Conservation (phyloP, 371 early-diverging fungal genomes). For the Zychaea mexicana region DNA sequence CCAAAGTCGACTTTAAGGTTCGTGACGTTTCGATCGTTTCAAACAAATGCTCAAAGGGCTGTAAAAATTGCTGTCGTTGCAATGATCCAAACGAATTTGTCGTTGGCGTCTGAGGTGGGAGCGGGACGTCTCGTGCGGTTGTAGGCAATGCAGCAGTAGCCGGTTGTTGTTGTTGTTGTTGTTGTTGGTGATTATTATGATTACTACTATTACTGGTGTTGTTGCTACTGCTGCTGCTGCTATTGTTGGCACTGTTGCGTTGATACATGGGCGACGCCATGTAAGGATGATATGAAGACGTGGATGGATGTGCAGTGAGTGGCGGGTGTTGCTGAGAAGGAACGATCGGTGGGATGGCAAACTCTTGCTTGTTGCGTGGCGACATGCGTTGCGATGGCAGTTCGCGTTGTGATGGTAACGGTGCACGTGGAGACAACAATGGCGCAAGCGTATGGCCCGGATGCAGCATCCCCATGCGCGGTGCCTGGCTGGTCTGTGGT, state of each 20-base stretch:
- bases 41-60: conserved; percentile 61
- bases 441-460: conserved; percentile 35
- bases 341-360: conserved; percentile 52
- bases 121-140: conserved; percentile 23
- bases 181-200: neutral
- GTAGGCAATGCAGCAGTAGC: conserved; percentile 1
- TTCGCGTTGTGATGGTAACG: conserved; percentile 11
- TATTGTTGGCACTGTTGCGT: neutral
- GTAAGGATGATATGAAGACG: conserved; percentile 8
- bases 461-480: conserved; percentile 18
- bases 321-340: conserved; percentile 54
- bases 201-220: neutral
- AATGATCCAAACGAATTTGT: conserved; percentile 24
- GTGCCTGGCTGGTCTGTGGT: neutral
- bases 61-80: conserved; percentile 53
- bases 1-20: conserved; percentile 62
- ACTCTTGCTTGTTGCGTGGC: conserved; percentile 33
- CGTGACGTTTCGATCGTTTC: conserved; percentile 62
- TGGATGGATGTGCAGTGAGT: conserved; percentile 18
- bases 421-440: conserved; percentile 31
- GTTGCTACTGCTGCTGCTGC: neutral
- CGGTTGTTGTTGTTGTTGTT: neutral
- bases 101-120: conserved; percentile 23
- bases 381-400: conserved; percentile 12
- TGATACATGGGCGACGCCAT: conserved; percentile 12